Percentiles rank a stretch among this genome's conserved stretches.
Evolutionary conservation across 108 stramenopile genomes (phyloP).

Genomic region (Cyclotella cryptica): DNA sequence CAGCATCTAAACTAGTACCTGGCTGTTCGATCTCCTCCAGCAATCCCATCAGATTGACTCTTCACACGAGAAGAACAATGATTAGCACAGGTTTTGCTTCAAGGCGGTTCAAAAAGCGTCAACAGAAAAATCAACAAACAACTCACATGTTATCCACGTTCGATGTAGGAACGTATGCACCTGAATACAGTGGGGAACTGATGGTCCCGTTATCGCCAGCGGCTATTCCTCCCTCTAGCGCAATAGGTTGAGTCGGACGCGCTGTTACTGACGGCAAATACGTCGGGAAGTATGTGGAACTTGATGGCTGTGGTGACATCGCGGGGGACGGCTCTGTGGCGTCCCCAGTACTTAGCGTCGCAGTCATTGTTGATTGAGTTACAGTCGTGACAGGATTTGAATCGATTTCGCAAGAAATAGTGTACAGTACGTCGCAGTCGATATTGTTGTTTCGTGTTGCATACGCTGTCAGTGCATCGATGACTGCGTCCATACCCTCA

Average conservation of each 20-base stretch:
- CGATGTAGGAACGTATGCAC: constrained; percentile 27
- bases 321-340: neutral
- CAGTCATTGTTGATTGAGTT: neutral
- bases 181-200: constrained; percentile 24
- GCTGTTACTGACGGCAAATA: constrained; percentile 46
- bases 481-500: constrained; percentile 22
- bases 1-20: constrained; percentile 23
- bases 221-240: constrained; percentile 20
- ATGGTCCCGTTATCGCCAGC: neutral
- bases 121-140: constrained; percentile 5
- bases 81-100: neutral
- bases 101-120: neutral
- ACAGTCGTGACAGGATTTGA: neutral
- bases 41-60: constrained; percentile 41
- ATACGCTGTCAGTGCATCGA: constrained; percentile 30
- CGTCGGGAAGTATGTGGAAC: constrained; percentile 61
- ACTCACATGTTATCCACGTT: constrained; percentile 36
- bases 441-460: constrained; percentile 11
- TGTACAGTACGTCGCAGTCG: constrained; percentile 33
- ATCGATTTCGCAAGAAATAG: constrained; percentile 1
- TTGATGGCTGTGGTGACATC: neutral
- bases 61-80: neutral
- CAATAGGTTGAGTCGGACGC: constrained; percentile 28
- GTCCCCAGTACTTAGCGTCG: neutral
- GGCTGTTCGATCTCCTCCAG: constrained; percentile 33